Base-by-base conservation (phyloP, 805 yeast species). In the Candida yuanshanica region DNA sequence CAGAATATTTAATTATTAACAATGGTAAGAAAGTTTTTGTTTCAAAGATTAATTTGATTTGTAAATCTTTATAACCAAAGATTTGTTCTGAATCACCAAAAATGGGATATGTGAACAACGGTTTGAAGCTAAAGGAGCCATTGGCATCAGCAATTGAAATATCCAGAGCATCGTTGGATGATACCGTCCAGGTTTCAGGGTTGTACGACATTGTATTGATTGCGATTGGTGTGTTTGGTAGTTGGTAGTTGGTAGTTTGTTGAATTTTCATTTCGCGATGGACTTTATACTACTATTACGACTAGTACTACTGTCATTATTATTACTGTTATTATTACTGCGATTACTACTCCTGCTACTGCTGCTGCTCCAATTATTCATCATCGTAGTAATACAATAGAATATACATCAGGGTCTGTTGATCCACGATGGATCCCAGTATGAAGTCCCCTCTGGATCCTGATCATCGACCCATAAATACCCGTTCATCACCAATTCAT, bases 61-160 rank as follows among this genome's bases (percentile, higher is more conserved):
- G 68, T 27, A 90, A 66, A 50, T 77, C 83, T 49, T 81, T 73
- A 59, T 77, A 93, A 2, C 99, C 99, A 55, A 81, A 87, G 2
- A 93, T 80, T 40, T 81, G 81, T 57, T 93, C 99, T 2, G 88
- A 74, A 36, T 89, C 95, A 6, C 98, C 98, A 68, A 78, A 93
- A 10, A 93, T 83, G 2, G 97, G 95, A 60, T 93, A 93, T 1
- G 98, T 91, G 64, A 87, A 89, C 12, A 66, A 55, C 0, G 98
- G 97, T 29, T 72, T 64, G 65, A 90, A 89, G 4, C 76, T 66
- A 17, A 81, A 75, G 2, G 80, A 74, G 0, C 80, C 80, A 3
- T 70, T 63, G 2, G 74, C 69, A 44, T 77, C 81, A 5, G 83
- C 84, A 34, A 81, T 55, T 4, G 77, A 77, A 7, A 88, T 58